These are phyloP conservation scores for Jatropha multifida DNA, from an alignment of 441 rosid genomes.

Conservation along the genomic window DNA sequence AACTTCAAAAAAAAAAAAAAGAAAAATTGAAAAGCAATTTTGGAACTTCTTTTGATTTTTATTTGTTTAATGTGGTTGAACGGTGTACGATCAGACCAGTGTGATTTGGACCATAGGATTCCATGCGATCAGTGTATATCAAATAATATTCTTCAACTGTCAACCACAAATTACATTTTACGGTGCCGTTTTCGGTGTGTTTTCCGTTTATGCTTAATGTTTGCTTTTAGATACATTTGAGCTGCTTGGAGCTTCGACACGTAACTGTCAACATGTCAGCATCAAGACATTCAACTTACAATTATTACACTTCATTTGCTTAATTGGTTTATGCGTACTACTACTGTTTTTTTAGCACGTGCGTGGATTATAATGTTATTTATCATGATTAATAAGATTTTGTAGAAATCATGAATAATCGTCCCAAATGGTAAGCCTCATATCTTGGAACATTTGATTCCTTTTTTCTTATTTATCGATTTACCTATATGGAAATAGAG, in stretches of 20 bases:
- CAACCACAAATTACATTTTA: neutral
- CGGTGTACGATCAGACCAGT: neutral
- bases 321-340: neutral
- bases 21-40: slow-evolving; percentile 2
- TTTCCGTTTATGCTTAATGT: too few relatives aligned
- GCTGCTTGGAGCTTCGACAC: neutral
- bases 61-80: neutral
- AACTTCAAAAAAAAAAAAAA: neutral
- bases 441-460: too few relatives aligned
- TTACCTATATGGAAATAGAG: too few relatives aligned
- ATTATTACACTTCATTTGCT: neutral
- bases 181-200: neutral
- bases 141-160: neutral
- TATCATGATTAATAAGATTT: too few relatives aligned
- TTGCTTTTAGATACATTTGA: neutral
- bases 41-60: neutral
- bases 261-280: slow-evolving; percentile 7
- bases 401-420: too few relatives aligned
- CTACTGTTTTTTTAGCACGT: neutral
- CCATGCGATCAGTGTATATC: neutral
- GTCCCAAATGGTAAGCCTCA: too few relatives aligned
- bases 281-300: slow-evolving; percentile 8
- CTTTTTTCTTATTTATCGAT: too few relatives aligned
- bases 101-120: slow-evolving; percentile 21
- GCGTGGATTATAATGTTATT: too few relatives aligned